Conservation (phyloP, 2,329 filamentous ascomycete species). For the Diplocarpon mali region DNA sequence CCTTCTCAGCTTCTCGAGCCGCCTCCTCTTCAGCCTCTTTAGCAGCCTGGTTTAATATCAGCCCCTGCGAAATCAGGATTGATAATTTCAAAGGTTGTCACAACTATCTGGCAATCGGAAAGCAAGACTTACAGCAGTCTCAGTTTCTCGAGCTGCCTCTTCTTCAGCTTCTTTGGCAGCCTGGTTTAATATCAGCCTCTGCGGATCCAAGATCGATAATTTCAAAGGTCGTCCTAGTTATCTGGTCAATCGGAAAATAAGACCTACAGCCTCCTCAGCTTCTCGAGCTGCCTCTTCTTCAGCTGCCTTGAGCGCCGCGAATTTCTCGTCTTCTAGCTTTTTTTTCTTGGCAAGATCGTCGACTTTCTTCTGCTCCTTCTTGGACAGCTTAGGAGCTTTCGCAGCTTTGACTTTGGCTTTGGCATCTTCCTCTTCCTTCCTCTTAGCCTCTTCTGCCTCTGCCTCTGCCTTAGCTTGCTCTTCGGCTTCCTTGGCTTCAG, state of each 20-base stretch:
- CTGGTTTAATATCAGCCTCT: background rate
- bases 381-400: slow-evolving; percentile 31
- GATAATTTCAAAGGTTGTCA: too few species aligned
- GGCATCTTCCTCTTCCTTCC: slow-evolving; percentile 22
- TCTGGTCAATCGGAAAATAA: background rate
- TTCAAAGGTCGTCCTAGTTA: background rate
- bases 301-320: slow-evolving; percentile 27
- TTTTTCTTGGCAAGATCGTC: slow-evolving; percentile 31
- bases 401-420: slow-evolving; percentile 23
- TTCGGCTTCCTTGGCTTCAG: slow-evolving; percentile 20
- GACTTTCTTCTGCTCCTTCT: slow-evolving; percentile 40
- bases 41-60: slow-evolving; percentile 14
- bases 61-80: too few species aligned
- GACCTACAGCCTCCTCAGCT: slow-evolving; percentile 22
- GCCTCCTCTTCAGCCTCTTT: slow-evolving; percentile 30
- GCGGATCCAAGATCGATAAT: too few species aligned
- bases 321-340: slow-evolving; percentile 35
- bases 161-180: slow-evolving; percentile 30
- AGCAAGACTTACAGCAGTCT: slow-evolving; percentile 9
- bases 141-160: slow-evolving; percentile 28
- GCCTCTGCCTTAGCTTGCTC: slow-evolving; percentile 7
- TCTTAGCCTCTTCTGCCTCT: slow-evolving; percentile 32
- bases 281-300: slow-evolving; percentile 27
- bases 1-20: slow-evolving; percentile 27
- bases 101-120: background rate